phyloP scores from a whole-genome alignment of 305 asterid species.

The Nicotiana rustica region DNA sequence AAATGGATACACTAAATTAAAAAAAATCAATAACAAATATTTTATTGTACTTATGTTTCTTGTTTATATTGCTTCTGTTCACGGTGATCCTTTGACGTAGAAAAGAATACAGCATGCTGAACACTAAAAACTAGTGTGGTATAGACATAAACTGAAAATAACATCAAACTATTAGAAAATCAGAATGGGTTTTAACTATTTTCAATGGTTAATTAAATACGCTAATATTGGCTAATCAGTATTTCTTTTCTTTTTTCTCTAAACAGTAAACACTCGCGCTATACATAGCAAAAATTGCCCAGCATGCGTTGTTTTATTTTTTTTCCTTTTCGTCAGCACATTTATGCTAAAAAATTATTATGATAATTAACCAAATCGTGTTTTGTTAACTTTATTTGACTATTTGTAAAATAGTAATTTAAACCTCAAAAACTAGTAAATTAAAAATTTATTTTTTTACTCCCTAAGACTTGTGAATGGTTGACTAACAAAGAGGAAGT shows the following conservation, averaged over 20 bases:
- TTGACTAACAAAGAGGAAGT: slow-evolving; percentile 6
- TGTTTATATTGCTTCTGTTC: too few relatives aligned
- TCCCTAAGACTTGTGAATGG: background rate
- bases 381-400: background rate
- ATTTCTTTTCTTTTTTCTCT: background rate
- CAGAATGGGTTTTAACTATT: background rate
- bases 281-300: background rate
- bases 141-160: background rate
- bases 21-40: too few relatives aligned
- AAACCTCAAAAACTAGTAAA: background rate
- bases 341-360: background rate
- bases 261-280: background rate
- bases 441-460: background rate
- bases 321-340: background rate
- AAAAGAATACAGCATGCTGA: too few relatives aligned
- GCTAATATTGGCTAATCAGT: background rate
- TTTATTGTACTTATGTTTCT: too few relatives aligned
- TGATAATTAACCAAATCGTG: background rate
- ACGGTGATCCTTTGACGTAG: too few relatives aligned
- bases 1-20: too few relatives aligned
- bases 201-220: background rate
- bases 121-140: background rate
- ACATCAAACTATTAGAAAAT: background rate
- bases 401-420: background rate
- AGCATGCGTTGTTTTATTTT: background rate